Conservation (phyloP, 768 basidiomycete genomes). For the Antrodiella citrinella region DNA sequence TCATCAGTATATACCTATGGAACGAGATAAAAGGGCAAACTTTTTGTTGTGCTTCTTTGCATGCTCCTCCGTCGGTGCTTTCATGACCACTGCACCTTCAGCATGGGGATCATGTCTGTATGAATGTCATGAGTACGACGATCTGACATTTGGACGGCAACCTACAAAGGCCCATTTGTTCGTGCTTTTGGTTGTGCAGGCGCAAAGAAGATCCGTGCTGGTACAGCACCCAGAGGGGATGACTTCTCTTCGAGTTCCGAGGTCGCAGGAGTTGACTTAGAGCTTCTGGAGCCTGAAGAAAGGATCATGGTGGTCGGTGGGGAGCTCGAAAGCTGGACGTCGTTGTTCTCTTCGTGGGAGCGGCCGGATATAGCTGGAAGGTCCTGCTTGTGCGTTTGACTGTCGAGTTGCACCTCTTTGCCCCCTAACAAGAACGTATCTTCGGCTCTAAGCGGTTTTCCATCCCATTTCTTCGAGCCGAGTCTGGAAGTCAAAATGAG, state of each 20-base stretch:
- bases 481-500: constrained; percentile 30
- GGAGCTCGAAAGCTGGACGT: constrained; percentile 17
- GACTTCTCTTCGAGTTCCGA: too few species aligned
- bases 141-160: neutral
- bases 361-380: constrained; percentile 37
- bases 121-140: neutral
- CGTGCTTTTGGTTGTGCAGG: constrained; percentile 26
- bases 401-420: constrained; percentile 50
- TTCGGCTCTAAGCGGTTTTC: constrained; percentile 29
- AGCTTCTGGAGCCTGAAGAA: too few species aligned
- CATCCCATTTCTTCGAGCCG: constrained; percentile 54
- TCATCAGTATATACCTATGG: neutral
- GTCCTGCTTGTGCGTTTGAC: constrained; percentile 38
- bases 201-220: constrained; percentile 66
- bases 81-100: constrained; percentile 82
- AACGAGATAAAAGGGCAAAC: constrained; percentile 29
- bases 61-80: constrained; percentile 60
- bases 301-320: too few species aligned
- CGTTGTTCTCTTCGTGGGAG: constrained; percentile 22
- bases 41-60: constrained; percentile 62
- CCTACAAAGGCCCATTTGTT: constrained; percentile 38
- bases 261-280: too few species aligned
- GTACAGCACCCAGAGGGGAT: too few species aligned
- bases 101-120: constrained; percentile 69
- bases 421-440: constrained; percentile 42